Percentiles rank a stretch among this genome's conserved stretches.
Evolutionary conservation across 2,329 filamentous ascomycete genomes (phyloP).

Genomic region (Penicillium hesseltinei): DNA sequence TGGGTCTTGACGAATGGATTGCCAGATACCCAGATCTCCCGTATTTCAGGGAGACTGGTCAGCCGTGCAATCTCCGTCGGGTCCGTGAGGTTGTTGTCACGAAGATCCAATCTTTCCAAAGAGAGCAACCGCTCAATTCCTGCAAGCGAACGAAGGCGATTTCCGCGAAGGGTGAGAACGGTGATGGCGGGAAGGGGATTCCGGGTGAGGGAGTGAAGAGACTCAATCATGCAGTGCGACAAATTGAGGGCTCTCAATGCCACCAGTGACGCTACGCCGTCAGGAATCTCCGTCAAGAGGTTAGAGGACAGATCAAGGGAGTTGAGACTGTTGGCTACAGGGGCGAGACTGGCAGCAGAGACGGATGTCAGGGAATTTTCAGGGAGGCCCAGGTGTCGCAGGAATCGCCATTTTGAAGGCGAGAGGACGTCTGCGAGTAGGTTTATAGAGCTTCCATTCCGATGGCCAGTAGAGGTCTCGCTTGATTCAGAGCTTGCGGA

Average conservation of each 20-base stretch:
- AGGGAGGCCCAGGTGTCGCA: constrained; percentile 85
- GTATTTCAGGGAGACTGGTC: constrained; percentile 85
- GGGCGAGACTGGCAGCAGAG: constrained; percentile 69
- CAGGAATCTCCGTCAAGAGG: constrained; percentile 89
- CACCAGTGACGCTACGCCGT: constrained; percentile 80
- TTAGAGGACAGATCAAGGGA: constrained; percentile 92
- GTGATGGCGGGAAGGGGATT: constrained; percentile 88
- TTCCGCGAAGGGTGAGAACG: constrained; percentile 84
- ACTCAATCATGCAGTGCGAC: constrained; percentile 97
- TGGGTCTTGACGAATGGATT: constrained; percentile 92
- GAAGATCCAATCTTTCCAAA: constrained; percentile 82
- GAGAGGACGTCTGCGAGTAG: constrained; percentile 72
- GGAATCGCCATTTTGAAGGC: constrained; percentile 87
- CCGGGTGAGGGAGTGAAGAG: constrained; percentile 78
- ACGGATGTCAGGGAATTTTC: constrained; percentile 88
- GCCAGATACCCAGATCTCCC: constrained; percentile 86
- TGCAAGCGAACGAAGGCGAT: constrained; percentile 80
- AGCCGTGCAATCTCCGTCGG: constrained; percentile 85
- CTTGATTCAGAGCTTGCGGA: constrained; percentile 91
- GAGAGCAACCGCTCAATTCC: constrained; percentile 87
- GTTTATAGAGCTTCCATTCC: constrained; percentile 71
- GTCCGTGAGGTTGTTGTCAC: constrained; percentile 88
- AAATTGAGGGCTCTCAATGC: constrained; percentile 89
- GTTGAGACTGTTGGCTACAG: constrained; percentile 81
- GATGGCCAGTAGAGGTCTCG: constrained; percentile 53